Evolutionary conservation across 768 basidiomycete species (phyloP).

Genomic region (Ephemerocybe angulata): DNA sequence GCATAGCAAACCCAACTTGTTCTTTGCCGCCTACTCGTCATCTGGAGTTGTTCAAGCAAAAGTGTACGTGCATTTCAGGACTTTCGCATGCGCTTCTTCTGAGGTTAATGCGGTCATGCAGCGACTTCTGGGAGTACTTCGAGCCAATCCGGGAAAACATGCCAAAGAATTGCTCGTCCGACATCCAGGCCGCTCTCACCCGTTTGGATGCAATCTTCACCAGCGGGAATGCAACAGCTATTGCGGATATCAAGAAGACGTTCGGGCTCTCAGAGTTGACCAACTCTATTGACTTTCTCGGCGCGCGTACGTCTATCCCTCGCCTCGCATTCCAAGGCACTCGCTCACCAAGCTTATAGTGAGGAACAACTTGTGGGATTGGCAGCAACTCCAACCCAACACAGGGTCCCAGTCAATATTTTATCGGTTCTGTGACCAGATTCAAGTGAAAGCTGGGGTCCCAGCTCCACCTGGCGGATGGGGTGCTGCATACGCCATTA

Average conservation of each 20-base stretch:
- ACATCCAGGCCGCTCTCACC: conserved; percentile 59
- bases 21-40: conserved; percentile 63
- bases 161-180: conserved; percentile 71
- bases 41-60: conserved; percentile 67
- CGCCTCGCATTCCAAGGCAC: neutral
- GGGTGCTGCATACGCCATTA: conserved; percentile 58
- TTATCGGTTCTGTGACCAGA: conserved; percentile 62
- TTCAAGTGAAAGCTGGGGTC: conserved; percentile 58
- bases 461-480: conserved; percentile 50
- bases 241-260: conserved; percentile 49
- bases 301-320: conserved; percentile 40
- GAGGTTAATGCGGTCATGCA: too few relatives aligned
- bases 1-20: conserved; percentile 55
- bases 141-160: conserved; percentile 66
- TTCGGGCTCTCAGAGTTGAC: conserved; percentile 57
- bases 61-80: conserved; percentile 38
- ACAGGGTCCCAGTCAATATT: conserved; percentile 45
- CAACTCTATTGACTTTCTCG: conserved; percentile 66
- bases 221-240: conserved; percentile 40
- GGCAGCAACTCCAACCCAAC: conserved; percentile 59
- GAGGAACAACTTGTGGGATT: conserved; percentile 59
- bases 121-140: conserved; percentile 69
- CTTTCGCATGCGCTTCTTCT: too few relatives aligned
- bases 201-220: conserved; percentile 59
- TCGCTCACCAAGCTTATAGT: conserved; percentile 42